Percentiles rank a stretch among this genome's conserved stretches.
Conservation (phyloP, 805 yeast genomes). For the Metschnikowia santaceciliae region DNA sequence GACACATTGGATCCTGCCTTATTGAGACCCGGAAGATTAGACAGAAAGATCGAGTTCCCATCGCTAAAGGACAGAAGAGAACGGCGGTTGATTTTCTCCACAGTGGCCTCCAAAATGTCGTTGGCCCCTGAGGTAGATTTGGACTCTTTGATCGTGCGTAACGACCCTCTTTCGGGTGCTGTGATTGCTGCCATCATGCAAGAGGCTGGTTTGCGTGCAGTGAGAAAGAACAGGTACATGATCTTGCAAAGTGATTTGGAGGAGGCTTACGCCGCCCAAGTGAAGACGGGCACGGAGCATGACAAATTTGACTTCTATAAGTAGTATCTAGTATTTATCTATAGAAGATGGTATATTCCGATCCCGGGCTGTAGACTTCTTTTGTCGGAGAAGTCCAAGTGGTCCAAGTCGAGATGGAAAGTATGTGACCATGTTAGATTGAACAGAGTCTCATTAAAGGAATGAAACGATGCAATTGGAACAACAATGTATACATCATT, state of each 20-base stretch:
- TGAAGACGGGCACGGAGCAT: constrained; percentile 89
- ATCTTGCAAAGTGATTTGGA: constrained; percentile 94
- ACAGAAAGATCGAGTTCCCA: constrained; percentile 97
- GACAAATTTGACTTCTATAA: constrained; percentile 98
- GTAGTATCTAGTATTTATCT: constrained; percentile 27
- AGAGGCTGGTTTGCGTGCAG: constrained; percentile 98
- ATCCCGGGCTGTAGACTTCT: constrained; percentile 60
- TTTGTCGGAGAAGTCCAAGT: constrained; percentile 50
- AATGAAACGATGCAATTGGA: constrained; percentile 37
- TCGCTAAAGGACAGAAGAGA: constrained; percentile 95
- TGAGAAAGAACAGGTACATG: constrained; percentile 95
- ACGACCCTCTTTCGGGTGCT: constrained; percentile 96
- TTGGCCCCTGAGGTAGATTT: constrained; percentile 96
- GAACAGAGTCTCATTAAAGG: constrained; percentile 41
- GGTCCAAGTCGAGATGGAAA: constrained; percentile 70
- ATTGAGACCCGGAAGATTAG: constrained; percentile 97
- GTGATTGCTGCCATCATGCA: constrained; percentile 99
- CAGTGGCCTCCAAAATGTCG: constrained; percentile 96
- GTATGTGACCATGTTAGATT: constrained; percentile 27
- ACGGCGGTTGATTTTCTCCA: constrained; percentile 91
- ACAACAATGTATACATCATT: constrained; percentile 29
- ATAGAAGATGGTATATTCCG: constrained; percentile 44
- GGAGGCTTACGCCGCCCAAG: constrained; percentile 96
- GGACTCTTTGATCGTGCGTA: constrained; percentile 90
- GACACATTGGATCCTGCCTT: constrained; percentile 98